phyloP scores from a whole-genome alignment of 495 filamentous ascomycete species.

The Penicillium maclennaniae region DNA sequence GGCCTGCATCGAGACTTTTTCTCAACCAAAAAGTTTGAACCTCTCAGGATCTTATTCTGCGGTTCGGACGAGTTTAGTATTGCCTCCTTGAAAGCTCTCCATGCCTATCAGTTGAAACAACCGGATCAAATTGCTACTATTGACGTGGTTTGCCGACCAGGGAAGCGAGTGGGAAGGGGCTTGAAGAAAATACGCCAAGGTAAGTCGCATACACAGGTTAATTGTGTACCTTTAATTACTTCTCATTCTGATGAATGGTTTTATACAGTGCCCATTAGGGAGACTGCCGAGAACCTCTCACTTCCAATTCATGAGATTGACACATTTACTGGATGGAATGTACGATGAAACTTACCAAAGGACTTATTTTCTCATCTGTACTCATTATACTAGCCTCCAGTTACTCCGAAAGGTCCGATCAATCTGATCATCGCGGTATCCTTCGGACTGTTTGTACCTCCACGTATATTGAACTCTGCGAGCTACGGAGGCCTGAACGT shows the following conservation, averaged over 20 bases:
- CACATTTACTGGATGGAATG: constrained; percentile 78
- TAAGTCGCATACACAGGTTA: constrained; percentile 23
- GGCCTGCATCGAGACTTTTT: constrained; percentile 21
- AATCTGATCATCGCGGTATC: constrained; percentile 94
- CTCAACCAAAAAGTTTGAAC: constrained; percentile 46
- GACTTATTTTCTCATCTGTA: neutral
- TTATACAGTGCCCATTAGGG: constrained; percentile 67
- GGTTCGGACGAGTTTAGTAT: constrained; percentile 92
- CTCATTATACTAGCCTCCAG: constrained; percentile 51
- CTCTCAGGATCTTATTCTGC: constrained; percentile 90
- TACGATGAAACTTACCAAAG: constrained; percentile 28
- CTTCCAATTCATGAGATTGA: constrained; percentile 71
- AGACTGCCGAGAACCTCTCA: constrained; percentile 54
- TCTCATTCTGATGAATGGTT: constrained; percentile 12
- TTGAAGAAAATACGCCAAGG: constrained; percentile 67
- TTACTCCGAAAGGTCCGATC: constrained; percentile 46
- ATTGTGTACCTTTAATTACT: neutral
- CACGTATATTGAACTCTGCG: constrained; percentile 61
- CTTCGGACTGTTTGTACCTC: constrained; percentile 86
- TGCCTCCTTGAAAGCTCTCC: constrained; percentile 68
- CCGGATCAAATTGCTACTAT: constrained; percentile 67
- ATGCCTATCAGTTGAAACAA: constrained; percentile 52
- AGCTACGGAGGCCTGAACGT: constrained; percentile 89
- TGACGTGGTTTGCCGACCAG: constrained; percentile 79
- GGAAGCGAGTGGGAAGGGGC: constrained; percentile 70